Evolutionary conservation across 2,329 filamentous ascomycete genomes (phyloP), one percentile per base, ranked within the genome.

Genomic region (Stenocarpella maydis): DNA sequence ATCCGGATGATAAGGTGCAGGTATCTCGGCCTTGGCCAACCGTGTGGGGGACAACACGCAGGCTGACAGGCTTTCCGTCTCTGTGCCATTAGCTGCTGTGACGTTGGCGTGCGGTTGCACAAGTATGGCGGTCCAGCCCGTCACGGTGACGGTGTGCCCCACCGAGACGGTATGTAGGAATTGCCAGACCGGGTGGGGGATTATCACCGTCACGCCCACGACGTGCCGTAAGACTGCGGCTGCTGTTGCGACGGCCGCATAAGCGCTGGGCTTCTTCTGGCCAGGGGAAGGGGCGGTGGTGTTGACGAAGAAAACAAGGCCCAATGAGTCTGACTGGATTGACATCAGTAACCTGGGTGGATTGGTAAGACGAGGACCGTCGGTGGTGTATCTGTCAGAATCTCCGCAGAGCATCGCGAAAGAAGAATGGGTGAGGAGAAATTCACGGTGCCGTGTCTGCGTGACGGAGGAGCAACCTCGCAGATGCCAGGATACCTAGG

Each of bases 171-270:
- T 43, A 2, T 67, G 65, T 31, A 45, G 17, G 12, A 21, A 67
- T 2, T 67, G 41, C 26, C 52, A 31, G 50, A 67, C 50, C 19
- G 65, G 65, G 12, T 67, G 65, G 65, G 65, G 65, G 4, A 67
- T 67, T 19, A 10, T 28, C 28, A 50, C 52, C n/a, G 8, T 58
- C 8, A 47, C 65, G 28, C n/a, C 41, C n/a, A 47, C 39, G 26
- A 45, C 19, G 12, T 67, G 65, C 37, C 21, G 21, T 21, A 4
- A 41, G 26, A 54, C 49, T 8, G 34, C 63, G 17, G 50, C 28
- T 47, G 41, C 58, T 24, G 19, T 60, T 2, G 28, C 54, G 17
- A 43, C 58, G 19, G 10, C 19, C 5, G 43, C 15, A 10, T 41
- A 49, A 17, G 19, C 43, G 41, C 14, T 34, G 58, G 19, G 26